Evolutionary conservation across 1,284 basidiomycete genomes (phyloP).

Genomic region (Microbotryum intermedium): DNA sequence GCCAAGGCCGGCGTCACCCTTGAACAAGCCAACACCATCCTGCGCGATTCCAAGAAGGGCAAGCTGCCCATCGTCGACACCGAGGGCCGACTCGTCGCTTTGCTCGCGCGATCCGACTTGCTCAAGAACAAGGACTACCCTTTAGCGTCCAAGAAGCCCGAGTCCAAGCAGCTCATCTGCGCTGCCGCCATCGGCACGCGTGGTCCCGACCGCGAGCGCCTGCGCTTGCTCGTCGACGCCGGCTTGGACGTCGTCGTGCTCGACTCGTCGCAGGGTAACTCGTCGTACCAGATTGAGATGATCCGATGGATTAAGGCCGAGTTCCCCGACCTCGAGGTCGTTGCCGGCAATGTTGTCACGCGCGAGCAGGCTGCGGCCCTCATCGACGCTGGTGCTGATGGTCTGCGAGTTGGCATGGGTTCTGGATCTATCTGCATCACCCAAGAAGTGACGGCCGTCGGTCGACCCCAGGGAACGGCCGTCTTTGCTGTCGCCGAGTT

Average conservation of each 20-base stretch:
- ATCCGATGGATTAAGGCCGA: slow-evolving; percentile 85
- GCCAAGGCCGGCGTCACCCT: slow-evolving; percentile 80
- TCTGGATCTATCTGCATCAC: slow-evolving; percentile 98
- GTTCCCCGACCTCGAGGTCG: slow-evolving; percentile 77
- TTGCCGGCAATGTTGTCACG: slow-evolving; percentile 96
- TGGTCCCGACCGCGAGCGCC: slow-evolving; percentile 75
- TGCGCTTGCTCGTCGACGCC: slow-evolving; percentile 78
- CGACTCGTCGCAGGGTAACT: slow-evolving; percentile 97
- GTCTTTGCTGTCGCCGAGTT: slow-evolving; percentile 94
- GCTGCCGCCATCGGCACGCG: slow-evolving; percentile 96
- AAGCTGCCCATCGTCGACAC: slow-evolving; percentile 85
- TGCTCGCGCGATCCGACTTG: slow-evolving; percentile 89
- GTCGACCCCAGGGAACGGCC: slow-evolving; percentile 92
- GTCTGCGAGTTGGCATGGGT: slow-evolving; percentile 91
- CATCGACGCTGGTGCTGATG: slow-evolving; percentile 91
- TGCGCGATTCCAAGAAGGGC: slow-evolving; percentile 95
- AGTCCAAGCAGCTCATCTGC: slow-evolving; percentile 91
- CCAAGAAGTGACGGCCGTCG: slow-evolving; percentile 99
- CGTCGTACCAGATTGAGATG: slow-evolving; percentile 89
- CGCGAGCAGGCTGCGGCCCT: slow-evolving; percentile 92
- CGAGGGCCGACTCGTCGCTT: slow-evolving; percentile 66
- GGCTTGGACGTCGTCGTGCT: slow-evolving; percentile 92
- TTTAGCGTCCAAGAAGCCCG: slow-evolving; percentile 82
- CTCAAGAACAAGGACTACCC: slow-evolving; percentile 98
- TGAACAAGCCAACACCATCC: slow-evolving; percentile 82